Conservation (phyloP, 2,329 filamentous ascomycete species). For the Cladophialophora yegresii region DNA sequence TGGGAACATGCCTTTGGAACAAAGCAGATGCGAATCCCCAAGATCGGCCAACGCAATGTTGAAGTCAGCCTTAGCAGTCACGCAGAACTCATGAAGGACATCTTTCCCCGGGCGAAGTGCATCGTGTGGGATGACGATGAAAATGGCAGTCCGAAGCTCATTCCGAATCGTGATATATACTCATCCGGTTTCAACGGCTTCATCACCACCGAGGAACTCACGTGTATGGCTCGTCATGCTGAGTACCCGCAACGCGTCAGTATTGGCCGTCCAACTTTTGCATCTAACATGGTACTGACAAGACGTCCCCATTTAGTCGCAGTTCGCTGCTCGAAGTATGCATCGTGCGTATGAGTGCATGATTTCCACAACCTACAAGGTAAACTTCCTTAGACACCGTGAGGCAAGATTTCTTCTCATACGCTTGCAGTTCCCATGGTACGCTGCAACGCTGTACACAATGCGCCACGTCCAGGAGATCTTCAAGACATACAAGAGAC, state of each 20-base stretch:
- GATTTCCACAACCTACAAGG: conserved; percentile 56
- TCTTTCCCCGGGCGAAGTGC: conserved; percentile 57
- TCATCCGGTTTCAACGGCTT: conserved; percentile 56
- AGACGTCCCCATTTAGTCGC: conserved; percentile 44
- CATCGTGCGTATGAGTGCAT: conserved; percentile 57
- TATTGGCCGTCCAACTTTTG: conserved; percentile 18
- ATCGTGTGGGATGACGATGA: conserved; percentile 46
- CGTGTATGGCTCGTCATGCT: conserved; percentile 50
- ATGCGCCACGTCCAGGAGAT: conserved; percentile 51
- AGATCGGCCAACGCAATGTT: conserved; percentile 53
- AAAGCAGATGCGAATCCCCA: conserved; percentile 43
- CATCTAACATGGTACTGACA: conserved; percentile 1
- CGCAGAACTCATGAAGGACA: conserved; percentile 52
- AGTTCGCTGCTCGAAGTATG: conserved; percentile 52
- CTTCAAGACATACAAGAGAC: conserved; percentile 50
- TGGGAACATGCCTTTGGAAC: conserved; percentile 43
- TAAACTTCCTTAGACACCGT: conserved; percentile 31
- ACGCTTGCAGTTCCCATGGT: conserved; percentile 54
- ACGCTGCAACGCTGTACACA: conserved; percentile 48
- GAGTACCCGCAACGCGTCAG: conserved; percentile 54
- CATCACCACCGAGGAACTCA: conserved; percentile 54
- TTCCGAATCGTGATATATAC: conserved; percentile 46
- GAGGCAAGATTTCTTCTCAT: conserved; percentile 16
- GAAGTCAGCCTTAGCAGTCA: conserved; percentile 51
- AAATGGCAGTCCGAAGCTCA: conserved; percentile 40